These are phyloP conservation scores for Dichotomocladium elegans DNA, from an alignment of 371 early-diverging fungal species.

Conservation along the genomic window DNA sequence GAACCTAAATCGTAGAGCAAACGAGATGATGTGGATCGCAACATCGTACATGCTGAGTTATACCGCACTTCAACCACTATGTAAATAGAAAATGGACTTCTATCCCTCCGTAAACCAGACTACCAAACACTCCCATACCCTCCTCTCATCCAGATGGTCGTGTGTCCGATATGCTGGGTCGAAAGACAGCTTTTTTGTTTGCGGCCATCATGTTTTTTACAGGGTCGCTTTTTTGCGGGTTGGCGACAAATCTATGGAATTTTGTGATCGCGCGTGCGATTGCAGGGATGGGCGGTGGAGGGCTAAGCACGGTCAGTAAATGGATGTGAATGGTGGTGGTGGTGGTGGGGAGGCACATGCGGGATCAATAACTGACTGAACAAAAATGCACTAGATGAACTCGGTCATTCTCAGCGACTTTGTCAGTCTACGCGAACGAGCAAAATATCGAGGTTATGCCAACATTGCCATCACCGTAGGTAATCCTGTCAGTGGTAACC, in stretches of 20 bases:
- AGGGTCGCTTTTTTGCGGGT: conserved; percentile 56
- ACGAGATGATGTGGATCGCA: conserved; percentile 65
- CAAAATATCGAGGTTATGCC: conserved; percentile 38
- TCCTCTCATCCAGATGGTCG: conserved; percentile 36
- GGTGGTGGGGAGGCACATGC: no score
- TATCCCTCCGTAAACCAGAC: no score
- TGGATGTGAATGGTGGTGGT: no score
- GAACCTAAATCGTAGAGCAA: conserved; percentile 16
- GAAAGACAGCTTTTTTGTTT: conserved; percentile 48
- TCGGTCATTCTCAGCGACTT: conserved; percentile 37
- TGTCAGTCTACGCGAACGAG: conserved; percentile 43
- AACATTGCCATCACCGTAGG: conserved; percentile 35
- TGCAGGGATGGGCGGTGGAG: conserved; percentile 78
- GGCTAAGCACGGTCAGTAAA: conserved; percentile 27
- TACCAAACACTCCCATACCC: no score
- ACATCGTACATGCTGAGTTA: conserved; percentile 71
- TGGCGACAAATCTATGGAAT: conserved; percentile 50
- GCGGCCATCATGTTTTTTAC: conserved; percentile 50
- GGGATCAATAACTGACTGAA: no score
- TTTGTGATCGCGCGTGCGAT: conserved; percentile 73
- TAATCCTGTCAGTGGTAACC: conserved; percentile 28
- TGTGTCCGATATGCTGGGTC: conserved; percentile 65
- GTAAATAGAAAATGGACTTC: no score
- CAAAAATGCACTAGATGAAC: conserved; percentile 8
- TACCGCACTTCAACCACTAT: conserved; percentile 73